Conservation (phyloP, 768 basidiomycete genomes). For the Grammothele lineata region DNA sequence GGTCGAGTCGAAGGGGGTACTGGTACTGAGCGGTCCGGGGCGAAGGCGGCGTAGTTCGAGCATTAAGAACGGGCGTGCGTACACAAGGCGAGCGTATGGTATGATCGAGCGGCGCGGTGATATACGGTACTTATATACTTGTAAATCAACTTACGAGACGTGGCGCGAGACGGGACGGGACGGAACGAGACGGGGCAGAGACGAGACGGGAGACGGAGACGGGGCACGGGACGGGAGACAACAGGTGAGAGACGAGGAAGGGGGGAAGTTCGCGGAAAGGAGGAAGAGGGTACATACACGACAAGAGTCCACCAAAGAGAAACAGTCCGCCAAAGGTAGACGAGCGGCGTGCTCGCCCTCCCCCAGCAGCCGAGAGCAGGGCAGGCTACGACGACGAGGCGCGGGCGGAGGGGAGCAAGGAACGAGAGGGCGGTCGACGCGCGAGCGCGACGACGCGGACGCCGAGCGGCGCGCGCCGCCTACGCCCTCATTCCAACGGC, state of each 20-base stretch:
- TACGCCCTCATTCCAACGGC: slow-evolving; percentile 28
- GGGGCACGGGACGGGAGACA: background rate
- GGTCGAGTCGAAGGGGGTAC: no score
- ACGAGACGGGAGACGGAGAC: no score
- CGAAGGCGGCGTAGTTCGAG: no score
- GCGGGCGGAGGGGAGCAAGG: background rate
- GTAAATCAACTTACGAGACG: slow-evolving; percentile 10
- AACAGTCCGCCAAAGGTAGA: no score
- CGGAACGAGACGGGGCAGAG: no score
- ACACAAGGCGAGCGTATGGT: slow-evolving; percentile 9
- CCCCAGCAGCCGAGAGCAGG: background rate
- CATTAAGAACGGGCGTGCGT: slow-evolving; percentile 13
- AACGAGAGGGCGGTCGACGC: background rate
- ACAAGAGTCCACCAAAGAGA: no score
- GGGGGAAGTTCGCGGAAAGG: background rate
- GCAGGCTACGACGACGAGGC: background rate
- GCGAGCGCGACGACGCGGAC: background rate
- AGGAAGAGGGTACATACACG: background rate
- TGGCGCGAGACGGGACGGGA: background rate
- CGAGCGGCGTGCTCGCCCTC: background rate
- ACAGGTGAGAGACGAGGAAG: background rate
- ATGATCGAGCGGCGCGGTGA: slow-evolving; percentile 5
- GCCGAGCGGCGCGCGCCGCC: background rate
- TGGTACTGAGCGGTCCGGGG: no score
- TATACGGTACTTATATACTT: slow-evolving; percentile 8